Conservation (phyloP, 2,329 filamentous ascomycete species). For the Stemphylium beticola region DNA sequence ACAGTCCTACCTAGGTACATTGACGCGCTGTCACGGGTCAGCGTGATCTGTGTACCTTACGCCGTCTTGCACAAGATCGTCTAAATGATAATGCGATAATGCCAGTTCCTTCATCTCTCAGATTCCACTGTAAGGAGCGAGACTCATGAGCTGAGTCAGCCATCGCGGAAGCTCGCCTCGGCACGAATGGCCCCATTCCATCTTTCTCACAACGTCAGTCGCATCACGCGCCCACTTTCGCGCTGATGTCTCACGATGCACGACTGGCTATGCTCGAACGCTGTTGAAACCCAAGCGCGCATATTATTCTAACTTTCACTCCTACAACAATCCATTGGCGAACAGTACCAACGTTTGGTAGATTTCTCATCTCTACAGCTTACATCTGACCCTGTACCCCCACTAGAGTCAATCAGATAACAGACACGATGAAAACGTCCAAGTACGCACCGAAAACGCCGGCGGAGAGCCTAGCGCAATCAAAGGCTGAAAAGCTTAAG, state of each 20-base stretch:
- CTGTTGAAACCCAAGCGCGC: not conserved
- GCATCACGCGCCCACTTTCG: not conserved
- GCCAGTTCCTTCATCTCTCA: too few relatives aligned
- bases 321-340: not conserved
- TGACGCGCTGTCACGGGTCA: not conserved
- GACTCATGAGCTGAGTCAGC: not conserved
- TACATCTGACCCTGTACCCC: not conserved
- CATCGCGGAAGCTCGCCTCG: not conserved
- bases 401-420: not conserved
- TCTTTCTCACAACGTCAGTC: slow-evolving; percentile 1
- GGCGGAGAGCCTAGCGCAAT: slow-evolving; percentile 29
- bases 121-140: too few relatives aligned
- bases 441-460: slow-evolving; percentile 43
- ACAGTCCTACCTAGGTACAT: too few relatives aligned
- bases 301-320: not conserved
- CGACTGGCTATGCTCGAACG: not conserved
- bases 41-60: not conserved
- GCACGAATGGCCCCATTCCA: not conserved
- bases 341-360: not conserved
- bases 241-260: not conserved
- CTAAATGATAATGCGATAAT: too few relatives aligned
- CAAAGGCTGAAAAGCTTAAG: slow-evolving; percentile 35
- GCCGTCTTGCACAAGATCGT: too few relatives aligned
- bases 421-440: slow-evolving; percentile 29
- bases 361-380: not conserved